Evolutionary conservation across 768 basidiomycete species (phyloP).

Genomic region (Phallus indusiatus): DNA sequence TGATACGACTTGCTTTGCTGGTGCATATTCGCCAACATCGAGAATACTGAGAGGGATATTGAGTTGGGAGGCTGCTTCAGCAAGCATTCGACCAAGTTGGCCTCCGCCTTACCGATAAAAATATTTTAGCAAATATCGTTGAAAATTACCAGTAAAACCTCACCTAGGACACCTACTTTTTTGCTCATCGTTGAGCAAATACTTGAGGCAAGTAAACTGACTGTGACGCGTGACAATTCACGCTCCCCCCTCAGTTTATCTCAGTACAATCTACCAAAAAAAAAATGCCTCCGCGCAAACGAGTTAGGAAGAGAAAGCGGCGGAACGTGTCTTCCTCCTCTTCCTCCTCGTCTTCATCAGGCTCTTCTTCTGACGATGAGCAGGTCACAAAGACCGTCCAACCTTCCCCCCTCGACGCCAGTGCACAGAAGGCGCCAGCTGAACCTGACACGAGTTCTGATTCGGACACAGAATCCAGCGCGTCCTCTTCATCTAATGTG

Average conservation of each 20-base stretch:
- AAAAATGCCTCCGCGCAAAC: background rate
- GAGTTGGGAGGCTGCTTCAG: slow-evolving; percentile 77
- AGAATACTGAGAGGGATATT: slow-evolving; percentile 79
- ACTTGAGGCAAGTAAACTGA: too few relatives aligned
- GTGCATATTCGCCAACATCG: slow-evolving; percentile 68
- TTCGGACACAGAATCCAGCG: background rate
- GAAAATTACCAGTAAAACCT: slow-evolving; percentile 5
- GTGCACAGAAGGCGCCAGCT: background rate
- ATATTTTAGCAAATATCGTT: background rate
- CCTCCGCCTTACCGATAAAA: slow-evolving; percentile 64
- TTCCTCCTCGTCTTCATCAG: background rate
- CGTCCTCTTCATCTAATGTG: background rate
- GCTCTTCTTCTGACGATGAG: slow-evolving; percentile 3
- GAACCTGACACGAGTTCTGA: background rate
- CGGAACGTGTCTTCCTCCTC: slow-evolving; percentile 7
- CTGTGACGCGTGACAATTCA: background rate
- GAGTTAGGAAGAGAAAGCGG: slow-evolving; percentile 8
- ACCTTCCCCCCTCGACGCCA: background rate
- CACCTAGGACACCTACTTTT: slow-evolving; percentile 30
- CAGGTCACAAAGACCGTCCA: background rate
- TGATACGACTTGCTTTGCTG: slow-evolving; percentile 82
- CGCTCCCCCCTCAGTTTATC: too few relatives aligned
- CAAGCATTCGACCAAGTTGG: slow-evolving; percentile 96
- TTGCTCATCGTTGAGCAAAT: slow-evolving; percentile 18
- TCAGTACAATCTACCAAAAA: too few relatives aligned